Conservation (phyloP, 192 early-diverging fungal species). For the Coemansia sp. region DNA sequence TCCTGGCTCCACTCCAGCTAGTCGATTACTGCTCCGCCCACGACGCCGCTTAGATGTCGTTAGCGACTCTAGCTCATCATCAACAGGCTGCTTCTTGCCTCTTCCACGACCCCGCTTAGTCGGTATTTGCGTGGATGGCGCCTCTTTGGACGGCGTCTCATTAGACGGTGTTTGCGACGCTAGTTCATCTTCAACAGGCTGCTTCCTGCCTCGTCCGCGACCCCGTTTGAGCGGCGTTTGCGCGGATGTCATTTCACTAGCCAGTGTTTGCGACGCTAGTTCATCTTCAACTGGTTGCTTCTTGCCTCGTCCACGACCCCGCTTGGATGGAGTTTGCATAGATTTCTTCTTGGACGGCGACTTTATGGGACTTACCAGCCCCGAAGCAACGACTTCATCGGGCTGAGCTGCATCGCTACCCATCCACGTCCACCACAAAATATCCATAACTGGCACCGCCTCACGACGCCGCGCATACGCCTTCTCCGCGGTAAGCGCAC, state of each 20-base stretch:
- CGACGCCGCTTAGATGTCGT: no score
- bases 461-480: conserved; percentile 15
- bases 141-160: conserved; percentile 3
- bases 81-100: not conserved
- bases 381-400: conserved; percentile 5
- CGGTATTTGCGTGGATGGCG: not conserved
- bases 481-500: conserved; percentile 4
- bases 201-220: no score
- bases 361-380: not conserved
- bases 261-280: not conserved
- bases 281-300: not conserved
- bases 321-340: not conserved
- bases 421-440: conserved; percentile 48
- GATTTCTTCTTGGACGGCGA: conserved; percentile 7
- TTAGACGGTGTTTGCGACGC: no score
- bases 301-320: not conserved
- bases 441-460: conserved; percentile 42
- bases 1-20: no score
- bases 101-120: not conserved
- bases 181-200: no score
- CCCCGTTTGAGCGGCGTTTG: not conserved
- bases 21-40: no score
- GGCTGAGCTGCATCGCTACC: conserved; percentile 7
- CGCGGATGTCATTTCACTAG: conserved; percentile 1
- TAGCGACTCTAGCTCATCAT: no score